Evolutionary conservation across 2,329 filamentous ascomycete species (phyloP), one percentile per base, ranked within the genome.

Genomic region (Coniochaeta hoffmannii): DNA sequence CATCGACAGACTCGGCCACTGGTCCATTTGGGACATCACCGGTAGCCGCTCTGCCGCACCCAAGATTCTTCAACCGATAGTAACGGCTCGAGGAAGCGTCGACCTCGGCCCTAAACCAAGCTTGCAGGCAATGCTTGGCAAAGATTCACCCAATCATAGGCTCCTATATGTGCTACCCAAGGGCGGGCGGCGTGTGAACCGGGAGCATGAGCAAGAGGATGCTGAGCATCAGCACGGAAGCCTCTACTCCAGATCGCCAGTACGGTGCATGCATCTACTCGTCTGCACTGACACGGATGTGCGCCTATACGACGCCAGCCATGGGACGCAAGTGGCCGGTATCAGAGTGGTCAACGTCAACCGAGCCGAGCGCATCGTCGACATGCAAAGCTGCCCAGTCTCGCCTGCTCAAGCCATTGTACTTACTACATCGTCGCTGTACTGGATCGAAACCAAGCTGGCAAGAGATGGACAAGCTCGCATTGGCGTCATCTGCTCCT

Each of bases 21-120:
- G 88, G 88, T 83, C 74, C 44, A 68, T 90, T 4, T 90, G 86
- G 83, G 77, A 87, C 58, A 70, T 87, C 24, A 60, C 62, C 12
- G 73, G 71, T 54, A 73, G 56, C 31, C 64, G 58, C 64, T 66
- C 69, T 17, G 64, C 67, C 11, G 64, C 68, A 22, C 67, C 69
- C 19, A 71, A 65, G 30, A 68, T 63, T 9, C 61, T 70, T 31
- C 71, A 62, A 11, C 64, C 70, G 17, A 66, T 65, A 8, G 63
- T 71, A 32, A 63, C 55, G 17, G 67, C 68, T 53, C 71, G 71
- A 53, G 80, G 80, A 1, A 74, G 77, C 53, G 73, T 79, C 7
- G 11, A 56, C 15, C 44, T 50, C 7, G 63, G 64, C 4, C 55
- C 26, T 12, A 55, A 58, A 4, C 50, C 61, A 17, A 56, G 53